Conservation (phyloP, 306 rosid species). For the Rosa multiflora region DNA sequence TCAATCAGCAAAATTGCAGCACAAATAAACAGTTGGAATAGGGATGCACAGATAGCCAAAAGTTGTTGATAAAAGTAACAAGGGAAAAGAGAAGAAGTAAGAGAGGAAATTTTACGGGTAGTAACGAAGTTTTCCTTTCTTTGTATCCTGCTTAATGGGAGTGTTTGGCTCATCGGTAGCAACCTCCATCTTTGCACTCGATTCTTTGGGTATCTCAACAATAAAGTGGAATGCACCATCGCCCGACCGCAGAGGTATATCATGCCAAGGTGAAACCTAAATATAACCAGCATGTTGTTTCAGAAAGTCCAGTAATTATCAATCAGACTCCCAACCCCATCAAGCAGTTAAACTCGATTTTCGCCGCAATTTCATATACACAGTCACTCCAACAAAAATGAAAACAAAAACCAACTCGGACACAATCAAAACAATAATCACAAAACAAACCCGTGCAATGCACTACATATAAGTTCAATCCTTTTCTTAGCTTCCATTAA, state of each 20-base stretch:
- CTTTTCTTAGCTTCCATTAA: too few relatives aligned
- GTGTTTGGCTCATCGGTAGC: conserved; percentile 89
- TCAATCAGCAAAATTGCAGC: background rate
- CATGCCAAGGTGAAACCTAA: conserved; percentile 99
- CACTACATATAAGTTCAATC: too few relatives aligned
- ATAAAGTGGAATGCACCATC: conserved; percentile 66
- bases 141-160: conserved; percentile 93
- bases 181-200: conserved; percentile 98
- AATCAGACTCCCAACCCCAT: background rate
- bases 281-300: background rate
- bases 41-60: conserved; percentile 2
- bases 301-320: too few relatives aligned
- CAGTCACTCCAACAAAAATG: background rate
- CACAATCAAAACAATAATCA: background rate
- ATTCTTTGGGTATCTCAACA: conserved; percentile 94
- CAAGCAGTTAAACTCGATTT: background rate
- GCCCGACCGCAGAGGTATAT: conserved; percentile 78
- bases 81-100: conserved; percentile 20
- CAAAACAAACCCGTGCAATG: background rate
- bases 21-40: background rate
- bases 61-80: background rate
- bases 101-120: conserved; percentile 68
- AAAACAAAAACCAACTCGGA: background rate
- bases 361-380: background rate
- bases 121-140: conserved; percentile 91